Base-by-base conservation (phyloP, 75 land plant species). In the Chamaecyparis obtusa region DNA sequence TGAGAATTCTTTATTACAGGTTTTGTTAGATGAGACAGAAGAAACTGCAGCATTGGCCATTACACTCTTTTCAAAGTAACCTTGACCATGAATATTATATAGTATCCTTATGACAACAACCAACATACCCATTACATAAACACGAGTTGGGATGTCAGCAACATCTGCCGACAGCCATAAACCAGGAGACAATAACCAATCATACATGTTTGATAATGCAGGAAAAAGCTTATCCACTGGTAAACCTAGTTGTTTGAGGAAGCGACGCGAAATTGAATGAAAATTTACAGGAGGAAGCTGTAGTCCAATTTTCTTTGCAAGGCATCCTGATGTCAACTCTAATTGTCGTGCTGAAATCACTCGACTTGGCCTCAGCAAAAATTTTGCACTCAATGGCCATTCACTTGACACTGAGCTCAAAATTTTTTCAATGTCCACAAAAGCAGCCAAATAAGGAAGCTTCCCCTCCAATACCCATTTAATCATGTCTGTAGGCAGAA, bases 161-260 rank as follows among this genome's bases (percentile, higher is more conserved):
- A 49, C 87, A 78, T 93, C 90, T 11, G 93, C 74, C 5, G 99
- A 93, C 35, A 97, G 87, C 94, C 94, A 94, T 32, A 98, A 87
- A 30, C 95, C 99, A 35, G 95, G 89, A 49, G 97, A 96, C 83
- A 89, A 91, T 67, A 91, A 92, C 99, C 99, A 98, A 77, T 95
- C 99, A 88, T 87, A 91, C 36, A 95, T 86, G 10, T 92, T 69
- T 37, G 82, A 89, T 33, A 95, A 93, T 86, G 88, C 79, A 36
- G 92, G 90, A 84, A 94, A 91, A 39, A 97, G 78, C 83, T 91
- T 91, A 39, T 91, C 91, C 13, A 88, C 85, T 16, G 99, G 93
- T 88, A 98, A 94, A 41, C 87, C 87, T 44, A 95, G 87, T 77
- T 94, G 86, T 48, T 86, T 86, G 44, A 97, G 87, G 80, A 91